Conservation (phyloP, 768 basidiomycete genomes). For the Mycena maculata region DNA sequence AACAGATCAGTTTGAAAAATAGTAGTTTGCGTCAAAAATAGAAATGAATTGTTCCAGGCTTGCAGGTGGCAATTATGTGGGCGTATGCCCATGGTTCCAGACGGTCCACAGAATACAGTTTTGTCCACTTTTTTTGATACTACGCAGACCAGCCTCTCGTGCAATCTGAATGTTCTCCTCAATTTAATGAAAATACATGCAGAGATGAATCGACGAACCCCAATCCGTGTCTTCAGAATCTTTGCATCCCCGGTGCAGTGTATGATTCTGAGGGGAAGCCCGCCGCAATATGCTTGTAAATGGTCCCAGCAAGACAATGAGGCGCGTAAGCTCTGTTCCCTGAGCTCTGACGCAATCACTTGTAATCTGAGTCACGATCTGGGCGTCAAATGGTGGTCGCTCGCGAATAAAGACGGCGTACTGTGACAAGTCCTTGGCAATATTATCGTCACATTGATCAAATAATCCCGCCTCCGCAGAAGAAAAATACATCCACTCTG, state of each 20-base stretch:
- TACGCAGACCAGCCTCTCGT: slow-evolving; percentile 3
- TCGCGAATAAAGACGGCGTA: background rate
- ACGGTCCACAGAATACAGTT: background rate
- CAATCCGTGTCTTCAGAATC: slow-evolving; percentile 11
- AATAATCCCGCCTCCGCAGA: slow-evolving; percentile 12
- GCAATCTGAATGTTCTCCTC: background rate
- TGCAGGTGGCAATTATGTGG: background rate
- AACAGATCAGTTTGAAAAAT: background rate
- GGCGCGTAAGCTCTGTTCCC: slow-evolving; percentile 18
- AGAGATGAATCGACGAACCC: background rate
- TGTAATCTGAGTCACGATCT: slow-evolving; percentile 1
- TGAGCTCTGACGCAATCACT: slow-evolving; percentile 11
- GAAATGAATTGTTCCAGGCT: background rate
- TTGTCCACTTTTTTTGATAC: background rate
- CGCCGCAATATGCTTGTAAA: background rate
- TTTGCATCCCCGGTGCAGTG: slow-evolving; percentile 5
- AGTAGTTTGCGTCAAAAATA: background rate
- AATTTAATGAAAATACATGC: background rate
- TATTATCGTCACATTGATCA: background rate
- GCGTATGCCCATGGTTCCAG: background rate
- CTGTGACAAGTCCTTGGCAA: background rate
- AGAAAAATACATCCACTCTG: slow-evolving; percentile 10
- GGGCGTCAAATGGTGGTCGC: background rate
- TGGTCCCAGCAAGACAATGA: background rate
- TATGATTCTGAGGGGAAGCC: slow-evolving; percentile 15